phyloP scores from a whole-genome alignment of 1,284 basidiomycete genomes.

The Moesziomyces antarcticus region DNA sequence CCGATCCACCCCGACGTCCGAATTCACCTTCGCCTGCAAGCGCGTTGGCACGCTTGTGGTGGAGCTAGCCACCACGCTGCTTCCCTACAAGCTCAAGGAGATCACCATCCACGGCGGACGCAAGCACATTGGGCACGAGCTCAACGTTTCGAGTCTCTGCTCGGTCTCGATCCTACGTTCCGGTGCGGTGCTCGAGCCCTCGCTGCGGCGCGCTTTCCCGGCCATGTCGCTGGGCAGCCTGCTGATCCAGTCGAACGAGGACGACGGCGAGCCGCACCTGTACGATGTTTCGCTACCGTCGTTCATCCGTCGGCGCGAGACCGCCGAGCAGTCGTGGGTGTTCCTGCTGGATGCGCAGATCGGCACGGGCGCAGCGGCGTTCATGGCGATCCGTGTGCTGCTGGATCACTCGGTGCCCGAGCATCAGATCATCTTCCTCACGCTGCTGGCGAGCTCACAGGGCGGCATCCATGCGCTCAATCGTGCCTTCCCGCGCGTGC shows the following conservation, averaged over 20 bases:
- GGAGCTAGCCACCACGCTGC: conserved; percentile 82
- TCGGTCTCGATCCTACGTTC: conserved; percentile 86
- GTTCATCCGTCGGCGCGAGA: conserved; percentile 51
- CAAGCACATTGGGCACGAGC: conserved; percentile 75
- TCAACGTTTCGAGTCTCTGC: conserved; percentile 76
- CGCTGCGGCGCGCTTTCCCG: conserved; percentile 86
- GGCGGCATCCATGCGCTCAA: conserved; percentile 83
- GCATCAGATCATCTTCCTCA: conserved; percentile 74
- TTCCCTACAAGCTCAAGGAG: conserved; percentile 77
- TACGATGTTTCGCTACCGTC: conserved; percentile 83
- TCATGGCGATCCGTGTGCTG: conserved; percentile 95
- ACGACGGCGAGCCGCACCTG: conserved; percentile 86
- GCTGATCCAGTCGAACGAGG: conserved; percentile 84
- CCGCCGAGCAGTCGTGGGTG: conserved; percentile 78
- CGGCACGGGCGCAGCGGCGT: conserved; percentile 90
- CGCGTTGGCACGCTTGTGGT: conserved; percentile 84
- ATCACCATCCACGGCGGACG: conserved; percentile 76
- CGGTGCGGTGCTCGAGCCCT: conserved; percentile 89
- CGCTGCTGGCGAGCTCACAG: conserved; percentile 83
- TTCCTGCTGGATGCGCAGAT: conserved; percentile 96
- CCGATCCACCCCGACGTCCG: conserved; percentile 73
- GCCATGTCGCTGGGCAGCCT: conserved; percentile 88
- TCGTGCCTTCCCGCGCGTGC: conserved; percentile 78
- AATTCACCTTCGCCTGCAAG: conserved; percentile 89
- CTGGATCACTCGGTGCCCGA: conserved; percentile 92